Base-by-base conservation (phyloP, 805 yeast species). In the Saccharomycopsis capsularis region DNA sequence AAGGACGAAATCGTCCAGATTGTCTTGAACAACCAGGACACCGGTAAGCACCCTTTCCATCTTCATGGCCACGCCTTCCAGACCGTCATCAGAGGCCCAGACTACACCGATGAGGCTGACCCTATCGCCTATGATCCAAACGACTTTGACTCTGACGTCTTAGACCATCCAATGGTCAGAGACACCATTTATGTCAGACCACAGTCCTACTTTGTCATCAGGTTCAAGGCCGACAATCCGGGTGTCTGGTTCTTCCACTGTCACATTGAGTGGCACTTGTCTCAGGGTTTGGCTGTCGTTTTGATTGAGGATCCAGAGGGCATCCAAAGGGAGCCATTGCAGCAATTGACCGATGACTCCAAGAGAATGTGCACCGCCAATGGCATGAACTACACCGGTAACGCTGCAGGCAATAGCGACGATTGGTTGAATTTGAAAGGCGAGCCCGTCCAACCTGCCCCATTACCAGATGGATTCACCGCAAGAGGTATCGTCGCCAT, bases 231-330 rank as follows among this genome's bases (percentile, higher is more conserved):
- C 47, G 82, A 85, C 64, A 93, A 93, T 66, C 99, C 98, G 29
- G 99, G 99, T 71, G 90, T 90, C 40, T 91, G 98, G 99, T 78
- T 82, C 66, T 93, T 93, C 95, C 99, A 91, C 71, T 91, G 99
- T 69, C 99, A 91, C 66, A 85, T 93, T 61, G 98, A 93, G 66
- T 91, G 99, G 99, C 99, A 93, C 71, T 76, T 91, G 73, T 76
- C 81, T 61, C 98, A 93, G 72, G 99, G 99, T 61, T 76, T 91
- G 59, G 95, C 95, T 11, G 59, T 89, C 48, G 71, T 74, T 9
- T 69, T 93, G 40, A 69, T 91, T 47, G 99, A 91, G 69, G 96
- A 88, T 48, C 99, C 99, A 25, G 57, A 64, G 9, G 73, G 74
- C 49, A 72, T 91, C 44, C 87, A 82, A 64, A 65, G 64, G 18